Percentiles rank a stretch among this genome's conserved stretches.
These are phyloP conservation scores for Fagopyrum tataricum DNA, from an alignment of 148 eudicot species.

Conservation along the genomic window DNA sequence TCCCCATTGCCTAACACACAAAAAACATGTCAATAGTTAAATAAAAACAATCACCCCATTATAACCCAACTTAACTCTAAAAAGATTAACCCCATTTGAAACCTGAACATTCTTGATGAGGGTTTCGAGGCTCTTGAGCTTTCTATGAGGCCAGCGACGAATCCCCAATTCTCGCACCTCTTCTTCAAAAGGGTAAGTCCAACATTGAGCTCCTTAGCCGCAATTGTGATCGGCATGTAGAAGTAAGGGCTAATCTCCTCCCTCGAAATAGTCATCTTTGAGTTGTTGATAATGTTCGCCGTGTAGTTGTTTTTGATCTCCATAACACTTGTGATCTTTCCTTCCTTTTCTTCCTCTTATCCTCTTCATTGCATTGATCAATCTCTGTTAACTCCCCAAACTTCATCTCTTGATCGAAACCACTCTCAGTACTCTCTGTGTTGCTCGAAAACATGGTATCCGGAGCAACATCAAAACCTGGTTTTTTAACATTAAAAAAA, in stretches of 20 bases:
- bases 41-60: neutral
- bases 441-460: conserved; percentile 7
- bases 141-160: conserved; percentile 87
- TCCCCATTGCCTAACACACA: conserved; percentile 36
- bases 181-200: conserved; percentile 79
- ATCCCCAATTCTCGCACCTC: conserved; percentile 83
- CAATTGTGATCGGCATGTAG: conserved; percentile 86
- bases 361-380: neutral
- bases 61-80: neutral
- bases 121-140: conserved; percentile 83
- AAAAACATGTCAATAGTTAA: neutral
- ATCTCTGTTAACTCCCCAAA: neutral
- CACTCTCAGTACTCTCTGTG: neutral
- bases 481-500: too few species aligned
- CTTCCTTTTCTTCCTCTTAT: neutral
- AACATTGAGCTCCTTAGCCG: conserved; percentile 78
- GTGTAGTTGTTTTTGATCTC: neutral
- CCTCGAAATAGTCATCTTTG: conserved; percentile 25
- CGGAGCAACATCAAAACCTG: neutral
- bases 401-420: conserved; percentile 2
- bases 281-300: neutral
- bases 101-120: conserved; percentile 89
- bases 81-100: neutral
- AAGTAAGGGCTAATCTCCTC: conserved; percentile 59
- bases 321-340: neutral